These are phyloP conservation scores for Kurtzmaniella quercitrusa DNA, from an alignment of 1,139 yeast genomes.

Conservation along the genomic window DNA sequence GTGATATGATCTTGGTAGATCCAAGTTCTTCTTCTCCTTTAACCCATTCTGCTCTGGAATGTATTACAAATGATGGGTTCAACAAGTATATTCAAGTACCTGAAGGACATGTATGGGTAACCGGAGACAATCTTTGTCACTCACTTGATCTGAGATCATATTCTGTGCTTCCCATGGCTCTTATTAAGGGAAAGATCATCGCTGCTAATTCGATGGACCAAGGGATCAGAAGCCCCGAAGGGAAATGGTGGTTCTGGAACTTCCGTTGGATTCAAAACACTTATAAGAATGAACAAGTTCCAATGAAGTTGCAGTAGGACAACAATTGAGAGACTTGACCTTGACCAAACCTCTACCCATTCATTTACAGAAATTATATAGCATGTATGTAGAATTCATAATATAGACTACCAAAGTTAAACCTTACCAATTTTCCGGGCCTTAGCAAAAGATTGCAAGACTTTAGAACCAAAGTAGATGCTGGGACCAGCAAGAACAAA, in stretches of 20 bases:
- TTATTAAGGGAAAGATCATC: slow-evolving; percentile 83
- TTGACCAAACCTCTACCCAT: too few species aligned
- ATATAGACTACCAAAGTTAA: neutral
- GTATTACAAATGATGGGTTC: slow-evolving; percentile 38
- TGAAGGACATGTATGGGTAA: slow-evolving; percentile 93
- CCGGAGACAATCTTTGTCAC: slow-evolving; percentile 87
- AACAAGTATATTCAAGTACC: slow-evolving; percentile 67
- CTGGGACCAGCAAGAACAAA: slow-evolving; percentile 53
- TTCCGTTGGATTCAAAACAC: slow-evolving; percentile 52
- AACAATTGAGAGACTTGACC: too few species aligned
- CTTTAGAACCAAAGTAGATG: slow-evolving; percentile 66
- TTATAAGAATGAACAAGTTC: slow-evolving; percentile 20
- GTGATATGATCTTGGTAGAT: slow-evolving; percentile 76
- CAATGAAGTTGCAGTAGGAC: too few species aligned
- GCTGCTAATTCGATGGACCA: slow-evolving; percentile 51
- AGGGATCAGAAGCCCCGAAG: slow-evolving; percentile 23
- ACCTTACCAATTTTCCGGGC: slow-evolving; percentile 31
- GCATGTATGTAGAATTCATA: neutral
- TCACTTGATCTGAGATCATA: slow-evolving; percentile 91
- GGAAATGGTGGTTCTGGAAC: slow-evolving; percentile 42
- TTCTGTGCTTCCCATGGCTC: slow-evolving; percentile 81
- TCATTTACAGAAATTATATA: too few species aligned
- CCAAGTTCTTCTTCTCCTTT: slow-evolving; percentile 62
- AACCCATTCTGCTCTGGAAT: slow-evolving; percentile 34
- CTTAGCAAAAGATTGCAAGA: slow-evolving; percentile 33